Base-by-base conservation (phyloP, 441 rosid species). In the Gossypium lobatum region DNA sequence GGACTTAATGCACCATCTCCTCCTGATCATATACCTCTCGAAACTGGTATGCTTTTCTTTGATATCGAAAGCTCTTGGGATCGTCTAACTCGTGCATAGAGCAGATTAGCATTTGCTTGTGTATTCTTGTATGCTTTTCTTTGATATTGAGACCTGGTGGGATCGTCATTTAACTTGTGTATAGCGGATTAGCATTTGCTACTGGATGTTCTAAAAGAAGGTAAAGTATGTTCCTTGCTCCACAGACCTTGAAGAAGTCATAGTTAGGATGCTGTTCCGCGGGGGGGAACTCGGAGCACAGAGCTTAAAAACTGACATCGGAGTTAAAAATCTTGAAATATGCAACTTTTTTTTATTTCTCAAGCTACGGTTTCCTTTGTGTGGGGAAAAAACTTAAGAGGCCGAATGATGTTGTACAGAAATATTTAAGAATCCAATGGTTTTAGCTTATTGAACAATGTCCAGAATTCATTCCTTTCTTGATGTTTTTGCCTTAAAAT, bases 21-120 rank as follows among this genome's bases (percentile, higher is more conserved):
- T 20, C 60, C 86, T 17, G 92, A 79, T 23, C 64, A 81, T 25
- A 20, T 72, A 34, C 42, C 61, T 8, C 45, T 83, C 52, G 95
- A 91, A 74, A 58, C 81, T 67, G 85, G 83, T 80, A 61, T 83
- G 80, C 65, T 74, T 25, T 84, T 76, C 6, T 87, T 88, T 0
- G 93, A 89, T 80, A 85, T 85, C 42, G 96, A 89, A 61, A 76
- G 79, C 50, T 79, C 86, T 75, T 84, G 86, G 86, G 80, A 85
- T 81, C 81, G 82, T 69, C 73, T 79, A 77, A 81, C 86, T 7
- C 82, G 62, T 18, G 81, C 73, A 16, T 84, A 80, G 45, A 39
- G 80, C 46, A 8, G 26, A 50, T 54, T 64, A 53, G 37, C 37
- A 59, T 59, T 59, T 59, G 64, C 17, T 25, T 25, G 17, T 13